phyloP scores from a whole-genome alignment of 2,329 filamentous ascomycete species.

The Beauveria asiatica region DNA sequence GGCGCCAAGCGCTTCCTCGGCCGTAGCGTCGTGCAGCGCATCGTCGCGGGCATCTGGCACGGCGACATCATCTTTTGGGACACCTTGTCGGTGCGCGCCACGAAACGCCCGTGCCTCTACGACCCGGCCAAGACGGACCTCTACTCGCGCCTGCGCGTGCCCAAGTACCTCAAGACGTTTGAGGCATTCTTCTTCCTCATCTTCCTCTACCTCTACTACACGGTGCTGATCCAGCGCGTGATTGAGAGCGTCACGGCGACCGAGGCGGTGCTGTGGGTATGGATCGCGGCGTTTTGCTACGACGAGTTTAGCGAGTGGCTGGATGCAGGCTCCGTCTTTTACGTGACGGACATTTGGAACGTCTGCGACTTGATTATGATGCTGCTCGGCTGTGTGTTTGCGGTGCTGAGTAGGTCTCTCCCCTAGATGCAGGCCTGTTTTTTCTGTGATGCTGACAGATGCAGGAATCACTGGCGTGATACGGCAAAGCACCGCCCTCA shows the following conservation, averaged over 20 bases:
- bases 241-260: conserved; percentile 55
- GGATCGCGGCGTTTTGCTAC: conserved; percentile 81
- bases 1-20: conserved; percentile 78
- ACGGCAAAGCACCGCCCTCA: conserved; percentile 51
- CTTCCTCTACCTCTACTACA: conserved; percentile 75
- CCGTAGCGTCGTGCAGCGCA: conserved; percentile 71
- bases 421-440: background rate
- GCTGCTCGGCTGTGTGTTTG: conserved; percentile 60
- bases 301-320: conserved; percentile 79
- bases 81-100: conserved; percentile 60
- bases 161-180: conserved; percentile 76
- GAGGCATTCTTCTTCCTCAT: conserved; percentile 73
- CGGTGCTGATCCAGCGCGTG: conserved; percentile 70
- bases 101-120: conserved; percentile 71
- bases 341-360: conserved; percentile 76
- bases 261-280: conserved; percentile 71
- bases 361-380: conserved; percentile 68
- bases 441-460: conserved; percentile 1
- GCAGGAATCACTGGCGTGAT: conserved; percentile 29
- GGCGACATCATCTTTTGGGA: conserved; percentile 87
- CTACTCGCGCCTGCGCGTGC: conserved; percentile 68
- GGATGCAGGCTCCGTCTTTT: conserved; percentile 81
- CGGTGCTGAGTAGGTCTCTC: conserved; percentile 54
- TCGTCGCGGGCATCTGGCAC: conserved; percentile 77
- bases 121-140: conserved; percentile 59